These are phyloP conservation scores for Vanrija pseudolonga DNA, from an alignment of 1,284 basidiomycete species.

Conservation along the genomic window DNA sequence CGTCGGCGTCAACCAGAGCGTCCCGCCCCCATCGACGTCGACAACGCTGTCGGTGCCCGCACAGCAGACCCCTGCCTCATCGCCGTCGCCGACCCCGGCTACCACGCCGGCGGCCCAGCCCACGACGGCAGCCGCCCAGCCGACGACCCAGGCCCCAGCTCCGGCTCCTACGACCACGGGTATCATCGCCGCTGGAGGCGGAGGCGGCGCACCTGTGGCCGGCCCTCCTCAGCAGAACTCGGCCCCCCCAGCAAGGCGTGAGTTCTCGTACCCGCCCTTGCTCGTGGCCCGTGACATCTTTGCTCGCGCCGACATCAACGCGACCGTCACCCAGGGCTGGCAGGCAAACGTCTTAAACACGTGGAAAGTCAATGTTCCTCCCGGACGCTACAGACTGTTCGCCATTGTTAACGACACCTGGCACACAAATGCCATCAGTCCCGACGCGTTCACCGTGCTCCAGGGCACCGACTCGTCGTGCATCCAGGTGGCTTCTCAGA, in stretches of 20 bases:
- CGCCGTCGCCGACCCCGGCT: neutral
- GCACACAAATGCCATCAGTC: neutral
- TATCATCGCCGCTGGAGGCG: no score
- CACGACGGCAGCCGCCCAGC: neutral
- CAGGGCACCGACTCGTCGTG: conserved; percentile 28
- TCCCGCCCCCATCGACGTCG: conserved; percentile 1
- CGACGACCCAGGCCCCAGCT: neutral
- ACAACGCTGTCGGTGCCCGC: conserved; percentile 13
- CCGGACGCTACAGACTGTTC: conserved; percentile 33
- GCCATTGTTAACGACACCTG: conserved; percentile 22
- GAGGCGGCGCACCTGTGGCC: neutral
- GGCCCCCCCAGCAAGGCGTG: neutral
- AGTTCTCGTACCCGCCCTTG: neutral
- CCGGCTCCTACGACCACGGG: no score
- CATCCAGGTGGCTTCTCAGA: conserved; percentile 14
- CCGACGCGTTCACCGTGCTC: conserved; percentile 25
- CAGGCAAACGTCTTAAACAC: conserved; percentile 18
- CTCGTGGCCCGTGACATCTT: neutral
- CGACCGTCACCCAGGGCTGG: conserved; percentile 19
- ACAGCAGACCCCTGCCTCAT: neutral
- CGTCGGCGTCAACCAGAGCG: conserved; percentile 16
- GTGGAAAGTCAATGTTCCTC: conserved; percentile 26
- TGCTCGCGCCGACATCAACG: conserved; percentile 20
- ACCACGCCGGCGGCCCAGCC: neutral
- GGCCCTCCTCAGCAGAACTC: neutral